Evolutionary conservation across 1,139 yeast genomes (phyloP).

Genomic region (Taphrina wiesneri): DNA sequence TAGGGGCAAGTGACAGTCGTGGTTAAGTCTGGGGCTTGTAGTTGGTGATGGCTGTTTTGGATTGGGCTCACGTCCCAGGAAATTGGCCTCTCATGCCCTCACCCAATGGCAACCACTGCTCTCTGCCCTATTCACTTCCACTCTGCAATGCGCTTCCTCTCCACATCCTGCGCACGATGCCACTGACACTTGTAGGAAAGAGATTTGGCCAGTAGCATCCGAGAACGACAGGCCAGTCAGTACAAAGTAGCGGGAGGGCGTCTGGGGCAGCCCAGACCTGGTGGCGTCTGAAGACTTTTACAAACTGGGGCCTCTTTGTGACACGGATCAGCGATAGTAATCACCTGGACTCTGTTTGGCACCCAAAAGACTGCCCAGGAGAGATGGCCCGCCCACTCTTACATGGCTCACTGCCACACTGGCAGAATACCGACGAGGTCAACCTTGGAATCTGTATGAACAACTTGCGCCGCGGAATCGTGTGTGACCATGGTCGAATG

Average conservation of each 20-base stretch:
- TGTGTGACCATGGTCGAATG: no score
- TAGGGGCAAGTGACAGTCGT: conserved; percentile 4
- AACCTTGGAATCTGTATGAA: neutral
- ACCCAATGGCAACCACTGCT: no score
- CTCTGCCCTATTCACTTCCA: no score
- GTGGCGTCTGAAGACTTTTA: neutral
- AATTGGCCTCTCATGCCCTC: neutral
- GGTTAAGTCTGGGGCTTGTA: neutral
- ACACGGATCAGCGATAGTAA: neutral
- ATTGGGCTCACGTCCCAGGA: neutral
- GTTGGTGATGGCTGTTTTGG: neutral
- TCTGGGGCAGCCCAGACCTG: neutral
- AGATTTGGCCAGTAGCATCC: no score
- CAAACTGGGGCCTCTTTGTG: neutral
- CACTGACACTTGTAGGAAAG: no score
- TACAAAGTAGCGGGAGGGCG: neutral
- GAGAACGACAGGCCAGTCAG: no score
- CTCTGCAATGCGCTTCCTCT: no score
- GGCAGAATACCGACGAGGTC: neutral
- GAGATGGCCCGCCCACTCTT: neutral
- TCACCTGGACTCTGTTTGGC: no score
- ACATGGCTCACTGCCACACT: neutral
- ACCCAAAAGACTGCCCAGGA: neutral
- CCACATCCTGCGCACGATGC: neutral
- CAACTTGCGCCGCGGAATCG: neutral